Evolutionary conservation across 164 flowering plant genomes (phyloP), one percentile per base, ranked within the genome.

Genomic region (Umbilicus rupestris): DNA sequence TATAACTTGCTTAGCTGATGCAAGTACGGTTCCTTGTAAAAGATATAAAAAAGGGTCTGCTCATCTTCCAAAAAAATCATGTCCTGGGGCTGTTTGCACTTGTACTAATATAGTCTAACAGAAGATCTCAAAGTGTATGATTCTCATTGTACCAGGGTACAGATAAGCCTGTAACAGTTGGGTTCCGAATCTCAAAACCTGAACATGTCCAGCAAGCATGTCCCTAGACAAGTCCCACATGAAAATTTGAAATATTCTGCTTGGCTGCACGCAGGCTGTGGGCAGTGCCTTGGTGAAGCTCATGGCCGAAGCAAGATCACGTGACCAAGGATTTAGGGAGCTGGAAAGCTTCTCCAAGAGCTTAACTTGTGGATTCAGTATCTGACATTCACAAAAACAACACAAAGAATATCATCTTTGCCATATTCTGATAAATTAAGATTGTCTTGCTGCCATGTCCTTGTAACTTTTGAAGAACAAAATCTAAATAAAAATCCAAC

Each of bases 241-340:
- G 37, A 35, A n/a, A n/a, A n/a, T n/a, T n/a, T n/a, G n/a, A n/a
- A n/a, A n/a, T n/a, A n/a, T n/a, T n/a, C n/a, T n/a, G n/a, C n/a
- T n/a, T 30, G 49, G 42, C 68, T 49, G 66, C 3, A 66, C 65
- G 58, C 82, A 92, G 98, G 79, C 90, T 29, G 85, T 90, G 66
- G 97, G 97, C 2, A 93, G 97, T 76, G 98, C 97, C 14, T 84
- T 86, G 77, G 96, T 90, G 69, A 90, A 76, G 74, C n/a, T 88
- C 50, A 67, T 93, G 65, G 88, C 85, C 7, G 95, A 85, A 24
- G 92, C 98, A 2, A 78, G 78, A 62, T 79, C 97, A 64, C 84
- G 96, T 0, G 83, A 83, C 70, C 87, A 89, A 82, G 94, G 96
- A 10, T 73, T 93, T 73, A 87, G 85, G 81, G 82, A 82, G 64